Evolutionary conservation across 352 stramenopile species (phyloP).

Genomic region (Hyaloperonospora brassicae): DNA sequence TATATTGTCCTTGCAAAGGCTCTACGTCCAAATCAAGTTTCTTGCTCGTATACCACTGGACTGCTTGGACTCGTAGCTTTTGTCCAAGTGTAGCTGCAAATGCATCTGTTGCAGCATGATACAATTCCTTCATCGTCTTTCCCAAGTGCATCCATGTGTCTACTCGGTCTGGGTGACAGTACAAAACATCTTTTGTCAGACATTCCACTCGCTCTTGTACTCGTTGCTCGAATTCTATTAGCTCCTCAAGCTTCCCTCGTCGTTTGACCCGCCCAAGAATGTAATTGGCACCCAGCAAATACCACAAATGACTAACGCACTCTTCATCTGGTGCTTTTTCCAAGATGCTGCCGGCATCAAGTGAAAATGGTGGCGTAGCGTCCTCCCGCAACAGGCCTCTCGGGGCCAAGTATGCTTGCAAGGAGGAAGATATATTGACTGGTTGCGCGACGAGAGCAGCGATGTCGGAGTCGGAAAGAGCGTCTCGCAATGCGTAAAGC

Average conservation of each 20-base stretch:
- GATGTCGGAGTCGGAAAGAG: conserved; percentile 25
- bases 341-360: neutral
- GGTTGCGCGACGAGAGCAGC: conserved; percentile 16
- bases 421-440: conserved; percentile 7
- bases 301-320: conserved; percentile 59
- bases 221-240: conserved; percentile 51
- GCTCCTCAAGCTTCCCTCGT: conserved; percentile 45
- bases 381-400: conserved; percentile 30
- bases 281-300: conserved; percentile 62
- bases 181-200: conserved; percentile 53
- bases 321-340: conserved; percentile 16
- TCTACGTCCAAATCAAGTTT: neutral
- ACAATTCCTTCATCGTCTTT: conserved; percentile 62
- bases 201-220: conserved; percentile 51
- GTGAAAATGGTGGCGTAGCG: conserved; percentile 9
- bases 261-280: conserved; percentile 52
- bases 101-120: conserved; percentile 54
- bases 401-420: conserved; percentile 34
- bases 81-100: conserved; percentile 44
- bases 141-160: conserved; percentile 62
- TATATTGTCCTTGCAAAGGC: neutral
- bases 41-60: conserved; percentile 28
- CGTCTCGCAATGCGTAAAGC: conserved; percentile 44
- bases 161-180: conserved; percentile 48
- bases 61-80: conserved; percentile 31